Evolutionary conservation across 768 basidiomycete genomes (phyloP).

Genomic region (Boletellus emodensis): DNA sequence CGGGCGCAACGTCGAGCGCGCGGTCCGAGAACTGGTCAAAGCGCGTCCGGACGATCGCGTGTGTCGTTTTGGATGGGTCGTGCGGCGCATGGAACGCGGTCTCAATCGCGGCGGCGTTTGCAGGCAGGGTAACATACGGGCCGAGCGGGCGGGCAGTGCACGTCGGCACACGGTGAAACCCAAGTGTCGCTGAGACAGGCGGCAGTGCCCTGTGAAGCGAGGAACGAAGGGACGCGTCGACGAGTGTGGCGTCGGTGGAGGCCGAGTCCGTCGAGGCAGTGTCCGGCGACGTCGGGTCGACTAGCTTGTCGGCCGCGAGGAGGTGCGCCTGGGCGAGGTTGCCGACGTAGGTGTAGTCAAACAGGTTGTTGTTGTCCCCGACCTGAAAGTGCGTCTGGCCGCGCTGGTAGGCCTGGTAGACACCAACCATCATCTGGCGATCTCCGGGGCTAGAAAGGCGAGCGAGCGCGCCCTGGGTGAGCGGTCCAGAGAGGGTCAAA

Average conservation of each 20-base stretch:
- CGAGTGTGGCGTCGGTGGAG: constrained; percentile 32
- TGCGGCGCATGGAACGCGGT: constrained; percentile 51
- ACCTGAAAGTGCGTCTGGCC: constrained; percentile 91
- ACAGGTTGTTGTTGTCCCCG: constrained; percentile 88
- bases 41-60: constrained; percentile 66
- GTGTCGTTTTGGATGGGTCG: constrained; percentile 33
- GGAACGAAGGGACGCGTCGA: constrained; percentile 39
- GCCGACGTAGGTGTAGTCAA: constrained; percentile 95
- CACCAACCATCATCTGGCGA: constrained; percentile 76
- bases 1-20: constrained; percentile 48
- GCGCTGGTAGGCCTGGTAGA: constrained; percentile 73
- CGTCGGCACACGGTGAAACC: constrained; percentile 68
- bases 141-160: constrained; percentile 79
- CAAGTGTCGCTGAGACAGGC: constrained; percentile 60
- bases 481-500: neutral
- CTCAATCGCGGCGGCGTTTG: constrained; percentile 54
- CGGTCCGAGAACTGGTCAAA: constrained; percentile 76
- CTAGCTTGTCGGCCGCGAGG: constrained; percentile 86
- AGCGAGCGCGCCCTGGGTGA: neutral
- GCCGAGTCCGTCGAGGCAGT: constrained; percentile 10
- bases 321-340: constrained; percentile 94
- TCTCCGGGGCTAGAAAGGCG: constrained; percentile 71
- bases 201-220: constrained; percentile 52
- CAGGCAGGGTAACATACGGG: constrained; percentile 63
- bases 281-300: constrained; percentile 40